These are phyloP conservation scores for Camellia oleifera DNA, from an alignment of 179 eudicot genomes.

Conservation along the genomic window DNA sequence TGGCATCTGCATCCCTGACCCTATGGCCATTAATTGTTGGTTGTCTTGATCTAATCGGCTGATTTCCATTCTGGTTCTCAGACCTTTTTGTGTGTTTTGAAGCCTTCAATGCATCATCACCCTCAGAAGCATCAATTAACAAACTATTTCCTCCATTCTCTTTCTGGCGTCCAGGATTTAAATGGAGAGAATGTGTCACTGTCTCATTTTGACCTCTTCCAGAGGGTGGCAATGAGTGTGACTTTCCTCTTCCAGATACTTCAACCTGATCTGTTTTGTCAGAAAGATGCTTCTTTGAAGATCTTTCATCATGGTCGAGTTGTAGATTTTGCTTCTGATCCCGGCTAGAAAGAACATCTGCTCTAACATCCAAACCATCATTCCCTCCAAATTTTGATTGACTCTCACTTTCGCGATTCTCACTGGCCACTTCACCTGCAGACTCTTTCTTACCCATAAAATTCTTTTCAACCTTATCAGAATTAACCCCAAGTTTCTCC, in stretches of 20 bases:
- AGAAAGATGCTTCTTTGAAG: conserved; percentile 36
- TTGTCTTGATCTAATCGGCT: conserved; percentile 37
- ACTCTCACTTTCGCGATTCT: conserved; percentile 26
- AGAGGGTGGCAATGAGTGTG: conserved; percentile 47
- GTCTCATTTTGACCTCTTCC: conserved; percentile 43
- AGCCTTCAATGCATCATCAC: conserved; percentile 44
- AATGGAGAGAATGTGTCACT: conserved; percentile 18
- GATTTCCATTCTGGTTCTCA: conserved; percentile 52
- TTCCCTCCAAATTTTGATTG: conserved; percentile 28
- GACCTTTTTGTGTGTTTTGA: conserved; percentile 39
- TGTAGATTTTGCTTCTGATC: conserved; percentile 38
- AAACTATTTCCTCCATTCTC: conserved; percentile 36
- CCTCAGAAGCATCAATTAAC: conserved; percentile 29
- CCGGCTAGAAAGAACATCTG: conserved; percentile 21
- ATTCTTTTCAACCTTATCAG: conserved; percentile 33
- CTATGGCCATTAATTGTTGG: conserved; percentile 40
- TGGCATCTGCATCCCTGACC: conserved; percentile 52
- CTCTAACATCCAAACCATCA: conserved; percentile 30
- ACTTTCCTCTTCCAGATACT: conserved; percentile 44
- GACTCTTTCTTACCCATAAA: conserved; percentile 30
- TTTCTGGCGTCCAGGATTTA: conserved; percentile 26
- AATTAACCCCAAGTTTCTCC: conserved; percentile 36
- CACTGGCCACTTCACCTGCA: conserved; percentile 24
- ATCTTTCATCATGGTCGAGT: conserved; percentile 36
- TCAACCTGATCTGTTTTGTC: conserved; percentile 34